Percentiles rank a stretch among this genome's conserved stretches.
Evolutionary conservation across 116 monocot species (phyloP).

Genomic region (Papilionanthe hybrid): DNA sequence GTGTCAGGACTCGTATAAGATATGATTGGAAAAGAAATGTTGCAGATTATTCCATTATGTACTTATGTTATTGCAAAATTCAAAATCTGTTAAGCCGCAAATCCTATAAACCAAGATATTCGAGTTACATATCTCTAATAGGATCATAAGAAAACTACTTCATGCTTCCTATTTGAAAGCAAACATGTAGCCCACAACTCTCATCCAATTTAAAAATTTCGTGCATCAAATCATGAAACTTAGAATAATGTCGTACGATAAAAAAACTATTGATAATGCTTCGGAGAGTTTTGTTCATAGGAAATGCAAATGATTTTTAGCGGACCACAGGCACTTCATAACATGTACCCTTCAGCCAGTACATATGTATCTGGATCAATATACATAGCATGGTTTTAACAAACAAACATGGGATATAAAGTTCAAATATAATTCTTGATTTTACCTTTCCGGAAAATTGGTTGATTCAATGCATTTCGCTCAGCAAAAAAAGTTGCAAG

Average conservation of each 20-base stretch:
- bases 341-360: background rate
- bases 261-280: background rate
- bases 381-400: background rate
- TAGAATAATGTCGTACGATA: background rate
- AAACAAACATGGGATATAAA: background rate
- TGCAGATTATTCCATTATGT: background rate
- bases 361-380: background rate
- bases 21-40: background rate
- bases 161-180: background rate
- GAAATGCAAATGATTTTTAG: background rate
- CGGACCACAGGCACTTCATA: background rate
- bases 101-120: background rate
- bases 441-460: constrained; percentile 77
- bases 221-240: background rate
- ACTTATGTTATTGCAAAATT: background rate
- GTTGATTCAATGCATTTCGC: constrained; percentile 48
- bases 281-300: background rate
- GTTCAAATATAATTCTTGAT: background rate
- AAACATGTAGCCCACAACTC: background rate
- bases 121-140: background rate
- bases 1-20: background rate
- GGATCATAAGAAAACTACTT: background rate
- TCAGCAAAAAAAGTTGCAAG: constrained; percentile 70
- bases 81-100: background rate
- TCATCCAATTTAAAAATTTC: background rate